Percentiles rank a stretch among this genome's conserved stretches.
These are phyloP conservation scores for Talaromyces nanjingensis DNA, from an alignment of 495 filamentous ascomycete genomes.

Conservation along the genomic window DNA sequence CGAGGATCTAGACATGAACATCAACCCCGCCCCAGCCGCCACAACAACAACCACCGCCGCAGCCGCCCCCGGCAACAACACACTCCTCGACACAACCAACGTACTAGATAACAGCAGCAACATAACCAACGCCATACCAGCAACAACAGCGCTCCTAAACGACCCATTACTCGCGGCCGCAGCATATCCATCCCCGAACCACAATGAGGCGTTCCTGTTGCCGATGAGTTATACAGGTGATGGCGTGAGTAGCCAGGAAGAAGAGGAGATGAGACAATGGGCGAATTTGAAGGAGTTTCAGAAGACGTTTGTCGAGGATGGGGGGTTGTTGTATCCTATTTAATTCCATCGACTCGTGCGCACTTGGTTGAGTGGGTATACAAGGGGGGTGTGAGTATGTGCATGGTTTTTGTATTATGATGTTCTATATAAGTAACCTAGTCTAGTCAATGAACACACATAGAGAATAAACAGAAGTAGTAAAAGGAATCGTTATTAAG, in stretches of 20 bases:
- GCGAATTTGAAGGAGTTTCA: constrained; percentile 68
- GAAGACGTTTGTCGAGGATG: constrained; percentile 58
- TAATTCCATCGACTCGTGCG: too few species aligned
- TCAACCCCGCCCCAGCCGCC: not conserved
- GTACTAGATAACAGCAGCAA: not conserved
- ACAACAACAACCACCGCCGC: too few species aligned
- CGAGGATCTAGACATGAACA: not conserved
- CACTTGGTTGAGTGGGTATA: too few species aligned
- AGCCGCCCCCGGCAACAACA: not conserved
- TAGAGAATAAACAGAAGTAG: not conserved
- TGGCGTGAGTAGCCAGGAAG: constrained; percentile 50
- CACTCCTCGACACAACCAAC: not conserved
- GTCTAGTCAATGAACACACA: not conserved
- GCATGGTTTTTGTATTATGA: not conserved
- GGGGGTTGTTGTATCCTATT: constrained; percentile 43
- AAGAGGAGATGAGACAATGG: constrained; percentile 67
- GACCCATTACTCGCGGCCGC: not conserved
- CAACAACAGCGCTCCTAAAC: not conserved
- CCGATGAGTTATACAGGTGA: constrained; percentile 38
- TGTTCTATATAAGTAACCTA: not conserved
- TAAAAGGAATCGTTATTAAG: not conserved
- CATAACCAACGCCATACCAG: not conserved
- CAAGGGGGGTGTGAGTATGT: too few species aligned
- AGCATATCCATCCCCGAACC: constrained; percentile 5
- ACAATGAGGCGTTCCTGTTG: constrained; percentile 10